A percentile compares a stretch with the other conserved stretches of the same genome.
phyloP scores from a whole-genome alignment of 2,329 filamentous ascomycete species.

The Escovopsis sp. region DNA sequence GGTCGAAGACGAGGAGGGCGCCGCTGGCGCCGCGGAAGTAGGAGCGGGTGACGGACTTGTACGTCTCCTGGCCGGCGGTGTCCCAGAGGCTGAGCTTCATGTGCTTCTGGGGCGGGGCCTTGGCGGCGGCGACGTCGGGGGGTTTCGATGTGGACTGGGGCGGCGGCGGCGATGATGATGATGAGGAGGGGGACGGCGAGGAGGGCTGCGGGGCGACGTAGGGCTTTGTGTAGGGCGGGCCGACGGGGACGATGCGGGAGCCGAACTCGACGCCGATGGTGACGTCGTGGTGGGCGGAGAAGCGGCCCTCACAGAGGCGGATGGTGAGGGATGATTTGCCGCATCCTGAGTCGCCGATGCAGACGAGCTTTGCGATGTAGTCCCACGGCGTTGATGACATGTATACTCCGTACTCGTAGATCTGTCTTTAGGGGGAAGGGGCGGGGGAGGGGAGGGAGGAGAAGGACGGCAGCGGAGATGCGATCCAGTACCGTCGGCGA shows the following conservation, averaged over 20 bases:
- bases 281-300: conserved; percentile 87
- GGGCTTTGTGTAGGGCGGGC: conserved; percentile 53
- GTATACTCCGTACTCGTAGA: not conserved
- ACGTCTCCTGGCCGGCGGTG: conserved; percentile 91
- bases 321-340: conserved; percentile 92
- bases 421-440: too few species aligned
- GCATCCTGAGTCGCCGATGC: conserved; percentile 90
- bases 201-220: conserved; percentile 15
- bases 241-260: conserved; percentile 80
- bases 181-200: conserved; percentile 9
- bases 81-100: conserved; percentile 96
- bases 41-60: conserved; percentile 87
- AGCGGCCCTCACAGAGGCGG: conserved; percentile 90
- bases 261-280: conserved; percentile 96
- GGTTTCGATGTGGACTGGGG: too few species aligned
- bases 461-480: too few species aligned
- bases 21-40: conserved; percentile 72
- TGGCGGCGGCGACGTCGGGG: conserved; percentile 14
- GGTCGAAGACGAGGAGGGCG: conserved; percentile 82
- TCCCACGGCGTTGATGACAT: conserved; percentile 67
- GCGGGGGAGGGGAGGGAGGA: too few species aligned
- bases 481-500: too few species aligned
- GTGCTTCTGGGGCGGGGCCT: conserved; percentile 40
- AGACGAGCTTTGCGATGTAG: conserved; percentile 97
- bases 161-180: conserved; percentile 15